Evolutionary conservation across 163 green algal genomes (phyloP), one percentile per base, ranked within the genome.

Genomic region (Chlamydomonas reinhardtii): DNA sequence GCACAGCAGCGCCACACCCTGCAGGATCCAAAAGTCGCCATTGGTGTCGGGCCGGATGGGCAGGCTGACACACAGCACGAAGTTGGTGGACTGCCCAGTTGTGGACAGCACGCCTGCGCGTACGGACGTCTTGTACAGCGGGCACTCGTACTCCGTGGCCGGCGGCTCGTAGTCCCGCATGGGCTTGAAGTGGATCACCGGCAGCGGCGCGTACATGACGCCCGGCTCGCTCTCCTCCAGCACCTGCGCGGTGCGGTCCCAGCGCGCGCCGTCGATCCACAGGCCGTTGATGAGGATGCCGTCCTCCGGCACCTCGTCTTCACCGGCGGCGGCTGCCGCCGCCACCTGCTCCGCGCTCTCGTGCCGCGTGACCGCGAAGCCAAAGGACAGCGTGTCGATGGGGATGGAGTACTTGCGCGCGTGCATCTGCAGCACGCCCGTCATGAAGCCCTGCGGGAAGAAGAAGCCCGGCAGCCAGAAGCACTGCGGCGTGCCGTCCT

Each of bases 391-490:
- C 29, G 90, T 93, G 93, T 98, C 94, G 73, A 98, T 98, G 35
- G 96, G 91, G 71, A 96, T 95, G 73, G 84, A 75, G 84, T 96
- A 94, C 92, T 97, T 97, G 79, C 96, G 92, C 34, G 96, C 96
- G 89, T 98, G 94, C 76, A 91, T 95, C 88, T 98, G 95, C 76
- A 98, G 91, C 76, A 95, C 92, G 37, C 93, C 93, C 34, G 94
- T 97, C 88, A 97, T 93, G 93, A 96, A 96, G 83, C 93, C 93
- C 91, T 96, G 92, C 2, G 94, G 95, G 93, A 97, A 97, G 91
- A 98, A 98, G 89, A 97, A 96, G 72, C 93, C 94, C 19, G 94
- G 91, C 77, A 97, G 91, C 94, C 94, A 96, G 94, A 96, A 97
- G 89, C 86, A 93, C 22, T 88, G 87, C 66, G 94, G 95, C 56